Percentiles rank a stretch among this genome's conserved stretches.
These are phyloP conservation scores for Leishmania braziliensis DNA, from an alignment of 208 protist species.

Conservation along the genomic window DNA sequence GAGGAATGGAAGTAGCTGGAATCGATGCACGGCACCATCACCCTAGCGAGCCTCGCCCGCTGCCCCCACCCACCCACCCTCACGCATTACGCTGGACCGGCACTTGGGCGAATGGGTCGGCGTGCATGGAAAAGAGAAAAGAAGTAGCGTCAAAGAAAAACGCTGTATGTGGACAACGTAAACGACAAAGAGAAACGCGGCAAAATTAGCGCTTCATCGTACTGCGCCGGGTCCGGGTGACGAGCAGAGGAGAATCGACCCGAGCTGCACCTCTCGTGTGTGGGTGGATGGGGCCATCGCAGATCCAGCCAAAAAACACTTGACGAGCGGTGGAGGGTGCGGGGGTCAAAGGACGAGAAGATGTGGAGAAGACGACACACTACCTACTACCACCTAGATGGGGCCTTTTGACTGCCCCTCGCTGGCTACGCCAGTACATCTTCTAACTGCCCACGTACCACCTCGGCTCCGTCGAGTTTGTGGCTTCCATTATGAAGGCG, in stretches of 20 bases:
- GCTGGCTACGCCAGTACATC: slow-evolving; percentile 15
- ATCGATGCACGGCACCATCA: background rate
- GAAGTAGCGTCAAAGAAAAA: background rate
- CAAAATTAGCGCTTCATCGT: background rate
- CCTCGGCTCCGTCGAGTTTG: slow-evolving; percentile 34
- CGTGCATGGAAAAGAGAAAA: background rate
- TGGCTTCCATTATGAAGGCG: slow-evolving; percentile 61
- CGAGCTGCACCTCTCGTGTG: too few species aligned
- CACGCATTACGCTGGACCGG: background rate
- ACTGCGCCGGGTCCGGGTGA: background rate
- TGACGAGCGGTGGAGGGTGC: background rate
- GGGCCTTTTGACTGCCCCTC: background rate
- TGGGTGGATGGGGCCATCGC: background rate
- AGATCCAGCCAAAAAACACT: background rate
- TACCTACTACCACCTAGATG: background rate
- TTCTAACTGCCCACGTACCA: slow-evolving; percentile 38
- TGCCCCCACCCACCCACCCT: background rate
- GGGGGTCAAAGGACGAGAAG: background rate
- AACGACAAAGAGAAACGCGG: background rate
- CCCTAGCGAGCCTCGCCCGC: background rate
- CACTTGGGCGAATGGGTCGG: background rate
- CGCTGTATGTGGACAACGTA: background rate
- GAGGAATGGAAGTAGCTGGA: background rate
- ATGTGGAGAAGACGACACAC: background rate
- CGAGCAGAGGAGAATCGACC: background rate